phyloP scores from a whole-genome alignment of 352 stramenopile genomes.

The Pythium rhizo-oryzae region DNA sequence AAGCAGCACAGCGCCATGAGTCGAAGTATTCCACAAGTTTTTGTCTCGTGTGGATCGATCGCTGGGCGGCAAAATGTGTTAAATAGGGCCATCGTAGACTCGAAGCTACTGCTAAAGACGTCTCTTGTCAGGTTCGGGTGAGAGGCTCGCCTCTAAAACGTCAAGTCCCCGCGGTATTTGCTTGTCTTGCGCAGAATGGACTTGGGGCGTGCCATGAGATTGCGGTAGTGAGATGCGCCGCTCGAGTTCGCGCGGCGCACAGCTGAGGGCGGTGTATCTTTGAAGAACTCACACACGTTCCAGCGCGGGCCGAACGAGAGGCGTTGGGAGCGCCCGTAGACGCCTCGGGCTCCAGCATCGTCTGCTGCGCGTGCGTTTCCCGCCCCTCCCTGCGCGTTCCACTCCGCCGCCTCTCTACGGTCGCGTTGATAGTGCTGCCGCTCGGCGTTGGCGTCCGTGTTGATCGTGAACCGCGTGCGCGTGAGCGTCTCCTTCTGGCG shows the following conservation, averaged over 20 bases:
- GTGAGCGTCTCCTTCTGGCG: slow-evolving; percentile 58
- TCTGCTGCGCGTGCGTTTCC: slow-evolving; percentile 6
- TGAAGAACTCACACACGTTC: slow-evolving; percentile 57
- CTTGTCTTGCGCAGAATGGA: slow-evolving; percentile 57
- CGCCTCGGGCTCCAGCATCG: slow-evolving; percentile 39
- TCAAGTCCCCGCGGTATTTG: slow-evolving; percentile 54
- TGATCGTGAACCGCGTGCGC: slow-evolving; percentile 65
- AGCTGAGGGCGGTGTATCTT: slow-evolving; percentile 36
- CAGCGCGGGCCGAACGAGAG: slow-evolving; percentile 67
- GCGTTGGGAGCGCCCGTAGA: slow-evolving; percentile 59
- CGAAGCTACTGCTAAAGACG: too few species aligned
- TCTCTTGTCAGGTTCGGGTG: too few species aligned
- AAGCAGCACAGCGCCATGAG: background rate
- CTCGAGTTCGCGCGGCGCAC: slow-evolving; percentile 30
- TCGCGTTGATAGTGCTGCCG: slow-evolving; percentile 47
- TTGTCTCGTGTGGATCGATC: background rate
- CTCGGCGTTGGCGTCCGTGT: slow-evolving; percentile 53
- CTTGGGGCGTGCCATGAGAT: background rate
- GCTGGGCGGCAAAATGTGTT: background rate
- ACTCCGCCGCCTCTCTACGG: slow-evolving; percentile 28
- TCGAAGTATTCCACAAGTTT: background rate
- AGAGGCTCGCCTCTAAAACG: slow-evolving; percentile 9
- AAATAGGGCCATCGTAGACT: background rate
- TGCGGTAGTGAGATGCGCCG: background rate
- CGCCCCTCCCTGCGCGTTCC: background rate